phyloP scores from a whole-genome alignment of 192 early-diverging fungal species.

The Backusella tuberculispora region DNA sequence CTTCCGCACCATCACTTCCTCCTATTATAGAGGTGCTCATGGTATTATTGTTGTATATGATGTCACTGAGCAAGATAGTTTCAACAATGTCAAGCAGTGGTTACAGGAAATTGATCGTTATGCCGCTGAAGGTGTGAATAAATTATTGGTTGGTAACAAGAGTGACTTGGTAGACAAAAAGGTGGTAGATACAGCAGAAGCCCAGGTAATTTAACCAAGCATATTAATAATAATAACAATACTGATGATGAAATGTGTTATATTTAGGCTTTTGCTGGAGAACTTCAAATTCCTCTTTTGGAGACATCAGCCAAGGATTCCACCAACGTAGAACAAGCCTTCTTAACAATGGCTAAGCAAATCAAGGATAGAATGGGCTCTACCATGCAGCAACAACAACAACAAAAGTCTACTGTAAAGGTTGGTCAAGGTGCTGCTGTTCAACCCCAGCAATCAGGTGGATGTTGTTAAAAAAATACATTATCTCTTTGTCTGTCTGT shows the following conservation, averaged over 20 bases:
- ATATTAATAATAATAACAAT: not conserved
- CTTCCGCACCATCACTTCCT: conserved; percentile 98
- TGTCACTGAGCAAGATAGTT: conserved; percentile 95
- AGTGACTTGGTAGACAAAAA: conserved; percentile 93
- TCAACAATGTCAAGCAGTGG: conserved; percentile 98
- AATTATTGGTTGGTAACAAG: conserved; percentile 98
- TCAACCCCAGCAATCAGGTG: conserved; percentile 42
- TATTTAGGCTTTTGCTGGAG: conserved; percentile 80
- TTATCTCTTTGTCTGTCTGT: too few species aligned
- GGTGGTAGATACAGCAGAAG: conserved; percentile 62
- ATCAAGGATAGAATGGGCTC: conserved; percentile 88
- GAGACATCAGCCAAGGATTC: conserved; percentile 98
- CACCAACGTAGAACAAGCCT: conserved; percentile 98
- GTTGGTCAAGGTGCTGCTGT: conserved; percentile 44
- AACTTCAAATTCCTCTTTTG: conserved; percentile 89
- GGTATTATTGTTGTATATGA: conserved; percentile 99
- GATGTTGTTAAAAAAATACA: conserved; percentile 38
- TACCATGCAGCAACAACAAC: conserved; percentile 39
- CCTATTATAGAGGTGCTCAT: conserved; percentile 97
- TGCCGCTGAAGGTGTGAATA: conserved; percentile 97
- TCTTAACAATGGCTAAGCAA: conserved; percentile 99
- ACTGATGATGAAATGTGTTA: not conserved
- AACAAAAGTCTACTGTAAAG: conserved; percentile 42
- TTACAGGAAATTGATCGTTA: conserved; percentile 98
- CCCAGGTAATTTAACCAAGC: conserved; percentile 29